Base-by-base conservation (phyloP, 331 rosid genomes). In the Dryas integrifolia region DNA sequence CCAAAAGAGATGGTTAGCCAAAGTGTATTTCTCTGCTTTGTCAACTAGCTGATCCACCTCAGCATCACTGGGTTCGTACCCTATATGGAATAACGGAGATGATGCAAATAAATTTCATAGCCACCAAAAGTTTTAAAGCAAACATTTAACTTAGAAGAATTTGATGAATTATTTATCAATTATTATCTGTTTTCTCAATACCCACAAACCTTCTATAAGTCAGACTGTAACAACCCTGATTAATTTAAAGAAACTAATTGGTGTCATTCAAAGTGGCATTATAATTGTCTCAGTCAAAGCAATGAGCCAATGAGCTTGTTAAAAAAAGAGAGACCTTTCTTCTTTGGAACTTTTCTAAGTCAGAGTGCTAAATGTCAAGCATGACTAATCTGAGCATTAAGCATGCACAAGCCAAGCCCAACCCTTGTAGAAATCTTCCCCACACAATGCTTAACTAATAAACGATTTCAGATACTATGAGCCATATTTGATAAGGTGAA, bases 1-100 rank as follows among this genome's bases (percentile, higher is more conserved):
- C 98, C 98, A 95, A 44, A 89, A 83, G 26, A 95, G 75, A 85
- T 95, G 98, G 81, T 82, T 95, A 59, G 92, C 92, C 38, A 88
- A 81, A 58, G 93, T 84, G 86, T 85, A 91, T 55, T 76, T 88
- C 82, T 95, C 98, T 49, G 58, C 72, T 13, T 82, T 84, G 41
- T 74, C 52, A 61, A 89, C 69, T 52, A 95, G 77, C 69, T 82
- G 69, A 62, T 80, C 89, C 80, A 89, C 93, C 78, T 89, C 90
- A 58, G 69, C 83, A 65, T 85, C 86, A 77, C 78, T 86, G 43
- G 89, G 77, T 51, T 82, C 70, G 46, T 81, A 76, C 57, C 90
- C 97, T 95, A 72, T 69, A 59, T 46, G 71, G 48, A 81, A 75
- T 12, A 49, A 56, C 52, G 46, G 50, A 65, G 48, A 59, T 18